A percentile compares a stretch with the other conserved stretches of the same genome.
Conservation (phyloP, 257 asterid species). For the Primulina huaijiensis region DNA sequence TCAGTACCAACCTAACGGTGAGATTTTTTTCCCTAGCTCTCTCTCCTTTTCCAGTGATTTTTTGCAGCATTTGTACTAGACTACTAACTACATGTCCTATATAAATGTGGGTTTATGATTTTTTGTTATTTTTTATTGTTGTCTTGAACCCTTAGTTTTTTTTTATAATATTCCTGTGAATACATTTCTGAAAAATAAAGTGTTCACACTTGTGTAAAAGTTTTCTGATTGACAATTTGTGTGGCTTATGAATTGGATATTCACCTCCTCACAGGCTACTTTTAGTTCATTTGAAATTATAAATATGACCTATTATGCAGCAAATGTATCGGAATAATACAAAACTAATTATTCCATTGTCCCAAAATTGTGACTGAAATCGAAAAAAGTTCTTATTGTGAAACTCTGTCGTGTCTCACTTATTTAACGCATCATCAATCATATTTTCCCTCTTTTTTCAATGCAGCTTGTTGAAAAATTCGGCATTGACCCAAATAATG, state of each 20-base stretch:
- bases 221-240: conserved; percentile 11
- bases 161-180: background rate
- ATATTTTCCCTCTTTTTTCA: conserved; percentile 20
- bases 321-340: conserved; percentile 3
- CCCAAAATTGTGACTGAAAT: background rate
- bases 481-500: conserved; percentile 97
- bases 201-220: background rate
- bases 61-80: conserved; percentile 25
- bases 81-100: conserved; percentile 7
- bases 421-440: conserved; percentile 12
- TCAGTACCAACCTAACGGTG: conserved; percentile 93
- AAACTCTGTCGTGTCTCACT: conserved; percentile 12
- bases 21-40: conserved; percentile 24
- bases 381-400: conserved; percentile 11
- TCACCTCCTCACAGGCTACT: conserved; percentile 20
- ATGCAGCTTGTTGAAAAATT: conserved; percentile 93
- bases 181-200: conserved; percentile 14
- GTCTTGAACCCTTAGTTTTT: background rate
- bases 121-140: conserved; percentile 1
- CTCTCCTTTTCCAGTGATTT: conserved; percentile 22
- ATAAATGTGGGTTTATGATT: background rate
- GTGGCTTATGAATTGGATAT: conserved; percentile 5
- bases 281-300: conserved; percentile 9
- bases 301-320: background rate
- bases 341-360: background rate